Percentiles rank a stretch among this genome's conserved stretches.
phyloP scores from a whole-genome alignment of 306 rosid species.

The Mimosa pudica region DNA sequence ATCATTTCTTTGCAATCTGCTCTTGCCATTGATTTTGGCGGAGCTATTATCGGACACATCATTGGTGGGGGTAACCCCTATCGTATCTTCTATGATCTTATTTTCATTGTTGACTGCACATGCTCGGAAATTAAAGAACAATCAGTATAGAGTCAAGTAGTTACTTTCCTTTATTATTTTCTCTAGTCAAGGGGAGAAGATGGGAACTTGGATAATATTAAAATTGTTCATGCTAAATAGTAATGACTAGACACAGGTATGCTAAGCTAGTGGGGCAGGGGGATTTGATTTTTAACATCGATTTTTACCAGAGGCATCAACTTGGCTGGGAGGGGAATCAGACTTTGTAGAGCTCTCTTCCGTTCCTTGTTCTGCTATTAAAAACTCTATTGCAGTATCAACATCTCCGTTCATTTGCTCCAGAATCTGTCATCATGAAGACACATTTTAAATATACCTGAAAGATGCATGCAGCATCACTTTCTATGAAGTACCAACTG shows the following conservation, averaged over 20 bases:
- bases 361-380: constrained; percentile 69
- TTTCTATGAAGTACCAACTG: constrained; percentile 26
- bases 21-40: constrained; percentile 30
- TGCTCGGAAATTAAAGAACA: constrained; percentile 22
- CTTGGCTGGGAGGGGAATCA: constrained; percentile 45
- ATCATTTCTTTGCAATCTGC: constrained; percentile 46
- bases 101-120: constrained; percentile 44
- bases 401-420: constrained; percentile 69
- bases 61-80: constrained; percentile 37
- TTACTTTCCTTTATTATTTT: not conserved
- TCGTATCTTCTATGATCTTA: constrained; percentile 35
- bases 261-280: not conserved
- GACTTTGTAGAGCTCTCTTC: constrained; percentile 51
- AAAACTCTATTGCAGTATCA: constrained; percentile 77
- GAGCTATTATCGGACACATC: constrained; percentile 38
- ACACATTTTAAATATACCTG: constrained; percentile 24
- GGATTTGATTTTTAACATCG: not conserved
- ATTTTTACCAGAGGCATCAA: constrained; percentile 57
- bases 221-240: constrained; percentile 4
- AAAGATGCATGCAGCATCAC: constrained; percentile 24
- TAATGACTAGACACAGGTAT: constrained; percentile 21
- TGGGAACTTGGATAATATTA: not conserved
- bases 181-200: not conserved
- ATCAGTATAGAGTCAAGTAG: constrained; percentile 15
- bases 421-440: constrained; percentile 55